Base-by-base conservation (phyloP, 2,329 filamentous ascomycete species). In the Aspergillus unguis region DNA sequence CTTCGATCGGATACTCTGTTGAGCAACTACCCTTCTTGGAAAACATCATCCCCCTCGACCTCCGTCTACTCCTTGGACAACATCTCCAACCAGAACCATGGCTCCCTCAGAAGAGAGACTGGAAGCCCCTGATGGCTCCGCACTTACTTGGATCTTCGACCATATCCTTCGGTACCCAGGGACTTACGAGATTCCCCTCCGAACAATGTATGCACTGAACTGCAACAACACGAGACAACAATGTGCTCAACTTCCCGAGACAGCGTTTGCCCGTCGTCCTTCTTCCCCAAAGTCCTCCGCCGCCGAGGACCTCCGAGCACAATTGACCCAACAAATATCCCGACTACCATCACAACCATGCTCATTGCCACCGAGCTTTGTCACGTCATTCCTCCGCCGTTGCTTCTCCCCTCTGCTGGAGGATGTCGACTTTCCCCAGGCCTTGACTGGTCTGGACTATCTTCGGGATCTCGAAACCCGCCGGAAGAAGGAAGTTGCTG, bases 181-280 rank as follows among this genome's bases (percentile, higher is more conserved):
- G 61, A 80, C 76, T 60, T 86, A 86, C 63, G 84, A 86, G 62
- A 82, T 86, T 31, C 84, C 84, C 23, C 75, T 87, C 28, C 80
- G 84, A 52, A 85, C 82, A 57, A 86, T 86, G 81, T 86, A 86
- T 72, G 79, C 80, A 27, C 75, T 87, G 66, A 87, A 87, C 64
- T 83, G 80, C 56, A 78, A 80, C 17, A 77, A 82, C 17, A 77
- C 70, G 44, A 66, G 70, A 43, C 70, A 71, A 52, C 66, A 69
- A 28, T 62, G 50, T 45, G 62, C 54, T 29, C 58, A 54, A 50
- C 60, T 47, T 28, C 58, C 70, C 53, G 63, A 74, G 32, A 70
- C 73, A 28, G 64, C 67, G 32, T 64, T 69, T 64, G 59, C 71
- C 56, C 65, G 74, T 51, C 57, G 62, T 49, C 61, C 65, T 44